Base-by-base conservation (phyloP, 2,329 filamentous ascomycete genomes). In the Pseudogymnoascus sp. region DNA sequence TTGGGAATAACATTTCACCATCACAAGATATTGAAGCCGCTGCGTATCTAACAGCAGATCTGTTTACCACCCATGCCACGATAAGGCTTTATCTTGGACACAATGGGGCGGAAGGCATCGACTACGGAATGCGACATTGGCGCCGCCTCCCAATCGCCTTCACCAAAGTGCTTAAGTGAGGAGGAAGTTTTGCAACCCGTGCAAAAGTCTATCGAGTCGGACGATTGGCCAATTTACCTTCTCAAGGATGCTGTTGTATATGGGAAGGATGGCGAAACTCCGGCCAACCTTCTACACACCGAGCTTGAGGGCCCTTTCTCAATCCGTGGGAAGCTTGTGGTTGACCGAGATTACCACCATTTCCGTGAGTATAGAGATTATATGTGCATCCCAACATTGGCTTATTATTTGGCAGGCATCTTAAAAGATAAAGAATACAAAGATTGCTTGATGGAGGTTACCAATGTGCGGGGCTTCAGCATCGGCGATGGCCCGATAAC, bases 161-260 rank as follows among this genome's bases (percentile, higher is more conserved):
- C 51, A 57, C 16, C 28, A 43, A 68, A 65, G 37, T 77, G 75
- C 65, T 6, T 64, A n/a, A 23, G 45, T 31, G 64, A 66, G 43
- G 51, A 19, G 11, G 34, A 31, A 4, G 60, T 64, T 11, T 39
- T 66, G 25, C 41, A 64, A 28, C 54, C 65, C 0, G 67, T 69
- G 28, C 41, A 69, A 62, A 61, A 76, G 39, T 69, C 77, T 10
- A 67, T 72, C 8, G 68, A 79, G 62, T 72, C 76, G 11, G 78
- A 84, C 68, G 75, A 84, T 14, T 89, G 85, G 80, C 84, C 86
- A 3, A 81, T 81, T 60, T 90, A 89, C 71, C 77, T 84, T 5
- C 78, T 92, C 45, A 78, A 73, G 61, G 81, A 90, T 71, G 87
- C 83, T 39, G 79, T 83, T 16, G 80, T 90, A n/a, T 81, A 83